Conservation (phyloP, 495 filamentous ascomycete species). For the Hypoxylon fragiforme region DNA sequence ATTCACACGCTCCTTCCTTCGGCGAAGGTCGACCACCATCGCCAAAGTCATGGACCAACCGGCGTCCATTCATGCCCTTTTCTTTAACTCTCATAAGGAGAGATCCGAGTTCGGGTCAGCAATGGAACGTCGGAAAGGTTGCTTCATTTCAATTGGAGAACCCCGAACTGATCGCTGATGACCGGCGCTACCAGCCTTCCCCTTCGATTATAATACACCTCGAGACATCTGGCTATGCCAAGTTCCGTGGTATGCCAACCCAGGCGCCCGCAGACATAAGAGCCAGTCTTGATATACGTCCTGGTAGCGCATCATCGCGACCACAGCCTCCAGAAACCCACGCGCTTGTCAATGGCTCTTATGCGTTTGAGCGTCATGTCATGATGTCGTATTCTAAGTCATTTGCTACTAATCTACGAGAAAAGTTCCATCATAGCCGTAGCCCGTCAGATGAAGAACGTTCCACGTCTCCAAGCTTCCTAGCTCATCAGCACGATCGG, state of each 20-base stretch:
- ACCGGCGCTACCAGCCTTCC: slow-evolving; percentile 36
- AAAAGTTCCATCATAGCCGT: slow-evolving; percentile 41
- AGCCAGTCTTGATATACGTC: slow-evolving; percentile 34
- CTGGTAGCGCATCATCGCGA: slow-evolving; percentile 37
- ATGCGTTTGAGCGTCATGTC: slow-evolving; percentile 53
- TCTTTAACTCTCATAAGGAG: slow-evolving; percentile 88
- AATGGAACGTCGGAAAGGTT: slow-evolving; percentile 89
- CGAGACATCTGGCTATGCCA: slow-evolving; percentile 53
- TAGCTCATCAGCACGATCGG: slow-evolving; percentile 34
- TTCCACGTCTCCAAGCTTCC: slow-evolving; percentile 22
- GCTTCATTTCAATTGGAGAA: slow-evolving; percentile 55
- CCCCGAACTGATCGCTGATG: slow-evolving; percentile 63
- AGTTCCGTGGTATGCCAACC: slow-evolving; percentile 51
- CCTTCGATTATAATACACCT: slow-evolving; percentile 51
- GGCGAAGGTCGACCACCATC: slow-evolving; percentile 20
- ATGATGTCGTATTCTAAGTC: slow-evolving; percentile 54
- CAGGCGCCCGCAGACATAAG: slow-evolving; percentile 25
- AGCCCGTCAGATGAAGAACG: slow-evolving; percentile 25
- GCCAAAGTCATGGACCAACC: slow-evolving; percentile 25
- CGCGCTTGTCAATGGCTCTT: slow-evolving; percentile 17
- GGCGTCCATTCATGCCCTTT: slow-evolving; percentile 41
- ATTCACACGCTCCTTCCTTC: background rate
- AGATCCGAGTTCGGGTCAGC: slow-evolving; percentile 73
- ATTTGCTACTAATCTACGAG: slow-evolving; percentile 45
- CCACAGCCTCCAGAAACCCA: slow-evolving; percentile 1